phyloP scores from a whole-genome alignment of 2,329 filamentous ascomycete species.

The Harringtonia lauricola region DNA sequence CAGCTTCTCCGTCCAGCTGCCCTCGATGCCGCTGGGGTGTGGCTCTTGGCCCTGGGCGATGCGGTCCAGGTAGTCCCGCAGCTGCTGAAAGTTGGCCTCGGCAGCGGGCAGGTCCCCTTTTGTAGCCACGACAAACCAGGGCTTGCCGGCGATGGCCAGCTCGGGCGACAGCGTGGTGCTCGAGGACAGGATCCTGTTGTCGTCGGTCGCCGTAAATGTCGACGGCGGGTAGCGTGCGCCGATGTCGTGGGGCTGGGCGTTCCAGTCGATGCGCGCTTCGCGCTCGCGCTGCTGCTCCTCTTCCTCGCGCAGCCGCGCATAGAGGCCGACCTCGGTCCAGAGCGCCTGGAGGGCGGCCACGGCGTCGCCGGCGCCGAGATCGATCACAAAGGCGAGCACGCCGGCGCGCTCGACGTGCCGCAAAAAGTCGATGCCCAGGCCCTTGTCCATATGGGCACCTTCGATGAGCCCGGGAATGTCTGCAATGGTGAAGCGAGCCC shows the following conservation, averaged over 20 bases:
- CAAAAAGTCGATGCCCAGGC: conserved; percentile 82
- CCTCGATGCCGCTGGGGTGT: conserved; percentile 61
- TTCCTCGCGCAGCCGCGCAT: conserved; percentile 68
- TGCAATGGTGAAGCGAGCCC: conserved; percentile 82
- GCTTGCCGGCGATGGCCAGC: conserved; percentile 82
- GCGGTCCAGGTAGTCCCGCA: conserved; percentile 60
- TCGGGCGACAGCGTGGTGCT: conserved; percentile 18
- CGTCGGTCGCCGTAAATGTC: not conserved
- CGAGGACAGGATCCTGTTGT: not conserved
- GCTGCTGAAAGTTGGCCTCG: conserved; percentile 59
- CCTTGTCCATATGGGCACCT: conserved; percentile 83
- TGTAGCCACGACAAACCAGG: conserved; percentile 92
- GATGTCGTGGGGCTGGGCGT: conserved; percentile 29
- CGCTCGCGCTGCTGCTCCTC: conserved; percentile 56
- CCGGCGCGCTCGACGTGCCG: conserved; percentile 90
- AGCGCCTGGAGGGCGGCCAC: conserved; percentile 67
- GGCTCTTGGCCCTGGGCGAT: conserved; percentile 50
- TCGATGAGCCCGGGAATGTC: conserved; percentile 93
- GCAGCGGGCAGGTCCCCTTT: conserved; percentile 80
- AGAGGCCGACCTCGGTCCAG: conserved; percentile 85
- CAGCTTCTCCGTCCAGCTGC: conserved; percentile 49
- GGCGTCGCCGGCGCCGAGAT: conserved; percentile 70
- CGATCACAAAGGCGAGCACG: conserved; percentile 87
- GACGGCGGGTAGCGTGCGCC: not conserved
- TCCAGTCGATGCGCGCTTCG: conserved; percentile 44